phyloP scores from a whole-genome alignment of 352 stramenopile genomes.

The Pythium aquatile region DNA sequence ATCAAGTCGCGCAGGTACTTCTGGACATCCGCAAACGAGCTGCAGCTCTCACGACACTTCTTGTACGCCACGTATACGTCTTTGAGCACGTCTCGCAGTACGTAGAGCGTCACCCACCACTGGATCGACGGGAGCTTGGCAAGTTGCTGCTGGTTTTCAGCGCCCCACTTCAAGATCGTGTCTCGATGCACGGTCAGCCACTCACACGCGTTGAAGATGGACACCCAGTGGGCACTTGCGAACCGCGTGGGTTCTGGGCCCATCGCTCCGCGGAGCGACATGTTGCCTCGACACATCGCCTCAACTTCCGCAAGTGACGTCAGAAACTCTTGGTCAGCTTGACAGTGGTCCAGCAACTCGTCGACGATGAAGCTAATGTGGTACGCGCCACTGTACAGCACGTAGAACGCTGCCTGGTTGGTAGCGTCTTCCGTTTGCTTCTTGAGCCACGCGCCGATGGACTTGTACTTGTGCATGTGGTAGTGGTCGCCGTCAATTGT shows the following conservation, averaged over 20 bases:
- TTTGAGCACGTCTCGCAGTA: constrained; percentile 50
- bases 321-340: constrained; percentile 40
- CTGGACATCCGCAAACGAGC: constrained; percentile 40
- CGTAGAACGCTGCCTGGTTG: constrained; percentile 37
- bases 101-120: constrained; percentile 47
- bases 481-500: constrained; percentile 49
- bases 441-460: constrained; percentile 31
- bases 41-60: constrained; percentile 32
- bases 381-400: constrained; percentile 41
- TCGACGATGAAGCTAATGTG: constrained; percentile 44
- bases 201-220: constrained; percentile 39
- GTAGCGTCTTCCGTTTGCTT: constrained; percentile 25
- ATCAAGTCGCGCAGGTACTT: constrained; percentile 44
- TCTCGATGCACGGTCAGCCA: constrained; percentile 49
- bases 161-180: constrained; percentile 38
- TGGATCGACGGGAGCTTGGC: constrained; percentile 27
- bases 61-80: constrained; percentile 35
- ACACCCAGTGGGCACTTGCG: constrained; percentile 37
- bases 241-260: constrained; percentile 22
- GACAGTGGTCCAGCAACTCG: constrained; percentile 41
- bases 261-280: constrained; percentile 25
- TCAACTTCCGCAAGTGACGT: constrained; percentile 38
- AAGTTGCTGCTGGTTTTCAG: constrained; percentile 27
- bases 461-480: constrained; percentile 40
- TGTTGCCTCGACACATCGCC: constrained; percentile 28